Conservation (phyloP, 2,329 filamentous ascomycete genomes). For the Aspergillus novoparasiticus region DNA sequence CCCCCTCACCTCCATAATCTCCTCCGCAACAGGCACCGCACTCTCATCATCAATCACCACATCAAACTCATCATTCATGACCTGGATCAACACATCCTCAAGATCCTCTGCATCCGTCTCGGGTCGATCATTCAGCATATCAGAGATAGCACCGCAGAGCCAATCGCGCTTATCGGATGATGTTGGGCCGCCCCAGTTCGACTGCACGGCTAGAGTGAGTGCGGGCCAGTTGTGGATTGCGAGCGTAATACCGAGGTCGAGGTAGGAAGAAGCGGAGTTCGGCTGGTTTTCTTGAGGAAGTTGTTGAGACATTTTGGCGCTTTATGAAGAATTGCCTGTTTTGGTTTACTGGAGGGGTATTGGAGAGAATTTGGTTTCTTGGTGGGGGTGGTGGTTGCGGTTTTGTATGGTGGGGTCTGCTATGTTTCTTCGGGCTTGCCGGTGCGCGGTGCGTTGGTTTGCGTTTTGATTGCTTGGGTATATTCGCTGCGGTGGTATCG, state of each 20-base stretch:
- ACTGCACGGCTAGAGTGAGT: conserved; percentile 82
- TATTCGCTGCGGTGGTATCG: background rate
- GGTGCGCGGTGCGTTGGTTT: background rate
- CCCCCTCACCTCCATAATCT: conserved; percentile 69
- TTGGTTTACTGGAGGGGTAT: background rate
- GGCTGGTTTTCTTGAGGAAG: conserved; percentile 15
- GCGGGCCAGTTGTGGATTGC: conserved; percentile 85
- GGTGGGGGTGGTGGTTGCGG: background rate
- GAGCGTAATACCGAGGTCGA: conserved; percentile 87
- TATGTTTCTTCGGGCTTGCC: background rate
- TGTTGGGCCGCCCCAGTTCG: conserved; percentile 84
- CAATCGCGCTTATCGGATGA: conserved; percentile 89
- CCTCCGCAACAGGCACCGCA: conserved; percentile 69
- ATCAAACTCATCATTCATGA: conserved; percentile 96
- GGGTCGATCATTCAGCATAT: conserved; percentile 67
- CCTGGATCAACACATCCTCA: conserved; percentile 80
- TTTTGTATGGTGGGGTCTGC: background rate
- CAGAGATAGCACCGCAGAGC: conserved; percentile 85
- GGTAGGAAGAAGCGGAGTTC: conserved; percentile 62
- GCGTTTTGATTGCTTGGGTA: background rate
- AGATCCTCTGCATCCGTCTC: conserved; percentile 75
- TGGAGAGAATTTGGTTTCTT: background rate
- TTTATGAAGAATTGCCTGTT: background rate
- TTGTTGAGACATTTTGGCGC: conserved; percentile 5
- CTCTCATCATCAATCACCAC: conserved; percentile 90